Percentiles rank a stretch among this genome's conserved stretches.
These are phyloP conservation scores for Capillidium rhysosporum DNA, from an alignment of 371 early-diverging fungal genomes.

Conservation along the genomic window DNA sequence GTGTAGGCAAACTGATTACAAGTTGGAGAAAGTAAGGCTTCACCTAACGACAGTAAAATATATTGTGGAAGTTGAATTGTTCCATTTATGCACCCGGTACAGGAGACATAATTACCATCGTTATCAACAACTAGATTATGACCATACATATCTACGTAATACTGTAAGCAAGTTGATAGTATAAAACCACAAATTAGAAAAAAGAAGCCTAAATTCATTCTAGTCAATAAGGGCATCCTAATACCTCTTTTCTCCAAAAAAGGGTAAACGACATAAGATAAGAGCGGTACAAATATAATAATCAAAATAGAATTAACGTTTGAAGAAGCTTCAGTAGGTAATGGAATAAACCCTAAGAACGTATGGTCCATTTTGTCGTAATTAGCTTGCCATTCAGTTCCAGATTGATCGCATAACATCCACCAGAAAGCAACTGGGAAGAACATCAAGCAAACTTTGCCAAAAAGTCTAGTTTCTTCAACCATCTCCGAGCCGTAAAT, in stretches of 20 bases:
- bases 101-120: not conserved
- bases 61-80: constrained; percentile 29
- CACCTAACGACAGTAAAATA: constrained; percentile 28
- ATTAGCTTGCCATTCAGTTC: constrained; percentile 14
- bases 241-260: constrained; percentile 3
- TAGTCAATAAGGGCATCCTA: not conserved
- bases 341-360: constrained; percentile 8
- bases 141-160: not conserved
- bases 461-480: constrained; percentile 4
- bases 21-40: constrained; percentile 29
- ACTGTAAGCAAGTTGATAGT: not conserved
- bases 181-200: not conserved
- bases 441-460: constrained; percentile 13
- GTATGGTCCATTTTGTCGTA: constrained; percentile 17
- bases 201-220: not conserved
- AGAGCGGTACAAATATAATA: constrained; percentile 27
- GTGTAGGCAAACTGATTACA: constrained; percentile 36
- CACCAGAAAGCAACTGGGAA: constrained; percentile 27
- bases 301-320: no score
- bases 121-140: not conserved
- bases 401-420: constrained; percentile 34
- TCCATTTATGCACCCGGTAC: constrained; percentile 11
- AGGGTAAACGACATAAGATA: not conserved
- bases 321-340: constrained; percentile 1
- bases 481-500: not conserved